These are phyloP conservation scores for Irpex sp. DNA, from an alignment of 1,284 basidiomycete genomes.

Conservation along the genomic window DNA sequence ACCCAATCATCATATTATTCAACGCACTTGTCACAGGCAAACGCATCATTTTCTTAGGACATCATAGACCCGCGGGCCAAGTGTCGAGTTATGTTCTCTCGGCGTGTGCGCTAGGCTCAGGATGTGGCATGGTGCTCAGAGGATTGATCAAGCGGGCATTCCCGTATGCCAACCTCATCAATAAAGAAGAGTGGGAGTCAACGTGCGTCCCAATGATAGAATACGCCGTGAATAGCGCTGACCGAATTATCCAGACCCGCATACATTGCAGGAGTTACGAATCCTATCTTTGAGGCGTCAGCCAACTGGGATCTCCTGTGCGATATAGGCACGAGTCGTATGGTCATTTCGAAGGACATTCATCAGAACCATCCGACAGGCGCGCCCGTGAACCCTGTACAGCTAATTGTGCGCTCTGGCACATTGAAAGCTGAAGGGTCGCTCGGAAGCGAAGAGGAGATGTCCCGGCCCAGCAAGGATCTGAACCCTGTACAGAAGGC, in stretches of 20 bases:
- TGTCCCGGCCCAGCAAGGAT: slow-evolving; percentile 39
- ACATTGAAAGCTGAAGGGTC: slow-evolving; percentile 61
- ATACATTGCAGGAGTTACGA: slow-evolving; percentile 95
- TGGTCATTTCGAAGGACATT: slow-evolving; percentile 86
- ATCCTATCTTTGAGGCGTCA: slow-evolving; percentile 90
- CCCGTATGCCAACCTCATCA: slow-evolving; percentile 90
- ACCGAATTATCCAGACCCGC: slow-evolving; percentile 53
- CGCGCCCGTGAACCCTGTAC: slow-evolving; percentile 33
- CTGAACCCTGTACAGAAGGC: slow-evolving; percentile 32
- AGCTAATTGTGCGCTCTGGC: slow-evolving; percentile 49
- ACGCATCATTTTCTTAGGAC: slow-evolving; percentile 90
- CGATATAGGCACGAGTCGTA: slow-evolving; percentile 83
- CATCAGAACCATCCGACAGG: slow-evolving; percentile 52
- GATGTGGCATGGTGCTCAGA: slow-evolving; percentile 80
- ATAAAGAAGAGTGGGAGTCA: slow-evolving; percentile 85
- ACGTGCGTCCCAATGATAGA: slow-evolving; percentile 52
- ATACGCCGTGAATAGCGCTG: neutral
- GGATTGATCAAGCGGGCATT: slow-evolving; percentile 89
- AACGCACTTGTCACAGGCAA: slow-evolving; percentile 94
- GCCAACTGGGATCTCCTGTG: slow-evolving; percentile 91
- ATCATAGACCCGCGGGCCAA: slow-evolving; percentile 80
- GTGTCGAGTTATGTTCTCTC: slow-evolving; percentile 91
- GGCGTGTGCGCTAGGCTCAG: slow-evolving; percentile 88
- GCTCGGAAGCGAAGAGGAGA: slow-evolving; percentile 58
- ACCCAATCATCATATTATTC: slow-evolving; percentile 91